Evolutionary conservation across 2,329 filamentous ascomycete species (phyloP).

Genomic region (Sporothrix mexicana): DNA sequence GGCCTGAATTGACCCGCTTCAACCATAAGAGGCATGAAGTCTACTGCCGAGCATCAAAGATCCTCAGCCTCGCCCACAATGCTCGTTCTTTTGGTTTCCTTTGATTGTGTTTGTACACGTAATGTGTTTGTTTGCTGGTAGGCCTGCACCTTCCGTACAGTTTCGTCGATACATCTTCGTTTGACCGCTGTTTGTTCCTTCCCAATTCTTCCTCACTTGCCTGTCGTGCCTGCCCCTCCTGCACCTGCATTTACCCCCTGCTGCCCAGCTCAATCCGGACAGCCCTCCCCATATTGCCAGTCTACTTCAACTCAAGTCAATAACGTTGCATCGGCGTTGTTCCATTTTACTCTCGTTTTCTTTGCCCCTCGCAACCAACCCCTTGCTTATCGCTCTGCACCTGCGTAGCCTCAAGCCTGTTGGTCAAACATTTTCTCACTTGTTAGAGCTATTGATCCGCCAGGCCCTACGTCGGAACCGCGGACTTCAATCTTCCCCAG

Average conservation of each 20-base stretch:
- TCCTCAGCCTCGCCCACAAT: not conserved
- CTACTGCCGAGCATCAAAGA: not conserved
- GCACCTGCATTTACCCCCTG: not conserved
- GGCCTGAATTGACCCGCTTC: not conserved
- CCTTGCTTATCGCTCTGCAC: constrained; percentile 14
- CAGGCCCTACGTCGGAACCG: not conserved
- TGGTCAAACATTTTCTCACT: constrained; percentile 1
- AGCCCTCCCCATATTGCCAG: not conserved
- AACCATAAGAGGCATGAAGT: not conserved
- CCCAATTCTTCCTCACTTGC: not conserved
- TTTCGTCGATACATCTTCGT: not conserved
- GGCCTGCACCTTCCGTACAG: not conserved
- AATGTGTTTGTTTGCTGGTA: too few relatives aligned
- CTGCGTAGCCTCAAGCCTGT: not conserved
- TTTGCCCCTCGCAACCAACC: not conserved
- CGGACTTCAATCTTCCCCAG: not conserved
- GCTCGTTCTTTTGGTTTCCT: not conserved
- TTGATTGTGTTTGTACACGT: not conserved
- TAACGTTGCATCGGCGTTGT: constrained; percentile 7
- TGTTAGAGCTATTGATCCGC: not conserved
- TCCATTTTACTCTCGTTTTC: not conserved
- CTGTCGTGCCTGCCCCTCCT: not conserved
- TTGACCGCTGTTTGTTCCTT: constrained; percentile 23
- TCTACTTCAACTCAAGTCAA: not conserved
- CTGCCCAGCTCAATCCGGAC: not conserved